phyloP scores from a whole-genome alignment of 331 rosid species.

The Quercus phellos region DNA sequence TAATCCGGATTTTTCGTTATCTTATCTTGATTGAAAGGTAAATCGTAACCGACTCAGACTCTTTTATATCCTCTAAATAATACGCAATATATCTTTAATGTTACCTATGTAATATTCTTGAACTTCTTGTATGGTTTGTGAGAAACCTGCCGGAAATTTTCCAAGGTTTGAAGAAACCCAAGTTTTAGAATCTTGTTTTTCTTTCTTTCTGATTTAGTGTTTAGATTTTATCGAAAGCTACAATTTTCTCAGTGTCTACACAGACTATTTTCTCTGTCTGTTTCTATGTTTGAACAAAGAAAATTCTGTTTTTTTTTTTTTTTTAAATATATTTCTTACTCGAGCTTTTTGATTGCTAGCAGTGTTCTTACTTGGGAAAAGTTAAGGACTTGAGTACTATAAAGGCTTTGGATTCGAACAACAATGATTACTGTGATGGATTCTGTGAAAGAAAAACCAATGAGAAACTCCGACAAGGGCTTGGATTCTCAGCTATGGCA shows the following conservation, averaged over 20 bases:
- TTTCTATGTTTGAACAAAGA: too few relatives aligned
- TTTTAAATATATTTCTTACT: neutral
- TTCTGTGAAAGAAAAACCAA: conserved; percentile 36
- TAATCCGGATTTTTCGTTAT: too few relatives aligned
- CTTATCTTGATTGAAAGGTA: too few relatives aligned
- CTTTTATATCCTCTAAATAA: too few relatives aligned
- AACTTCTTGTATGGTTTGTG: neutral
- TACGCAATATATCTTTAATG: too few relatives aligned
- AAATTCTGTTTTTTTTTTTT: too few relatives aligned
- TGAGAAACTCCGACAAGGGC: conserved; percentile 40
- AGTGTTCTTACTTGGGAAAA: neutral
- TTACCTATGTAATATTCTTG: too few relatives aligned
- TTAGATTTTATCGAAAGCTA: neutral
- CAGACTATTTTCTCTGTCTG: neutral
- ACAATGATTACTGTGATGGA: conserved; percentile 54
- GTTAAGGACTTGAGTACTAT: neutral
- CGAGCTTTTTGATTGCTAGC: neutral
- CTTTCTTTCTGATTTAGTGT: neutral
- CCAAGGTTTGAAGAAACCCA: neutral
- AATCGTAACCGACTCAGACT: too few relatives aligned
- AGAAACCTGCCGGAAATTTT: neutral
- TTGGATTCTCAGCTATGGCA: conserved; percentile 84
- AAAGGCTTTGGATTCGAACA: neutral
- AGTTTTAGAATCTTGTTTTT: too few relatives aligned
- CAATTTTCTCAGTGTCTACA: neutral